Conservation (phyloP, 2,329 filamentous ascomycete genomes). For the Bipolaris bicolor region DNA sequence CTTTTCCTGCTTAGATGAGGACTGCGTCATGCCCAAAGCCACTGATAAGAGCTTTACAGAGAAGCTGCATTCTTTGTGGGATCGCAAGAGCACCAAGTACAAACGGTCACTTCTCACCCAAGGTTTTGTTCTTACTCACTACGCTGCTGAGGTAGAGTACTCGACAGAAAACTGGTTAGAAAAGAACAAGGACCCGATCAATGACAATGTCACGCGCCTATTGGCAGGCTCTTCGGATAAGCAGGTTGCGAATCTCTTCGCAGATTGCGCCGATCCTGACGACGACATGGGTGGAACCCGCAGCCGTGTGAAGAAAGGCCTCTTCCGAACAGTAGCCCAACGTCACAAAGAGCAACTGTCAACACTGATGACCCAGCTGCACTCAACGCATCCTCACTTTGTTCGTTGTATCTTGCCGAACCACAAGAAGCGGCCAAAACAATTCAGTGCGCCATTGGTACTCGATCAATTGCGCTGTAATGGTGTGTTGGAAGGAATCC, state of each 20-base stretch:
- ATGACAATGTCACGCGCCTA: slow-evolving; percentile 93
- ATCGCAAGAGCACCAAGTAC: slow-evolving; percentile 94
- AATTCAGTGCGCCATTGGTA: slow-evolving; percentile 89
- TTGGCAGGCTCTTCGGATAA: slow-evolving; percentile 81
- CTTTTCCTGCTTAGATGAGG: slow-evolving; percentile 96
- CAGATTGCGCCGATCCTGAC: slow-evolving; percentile 82
- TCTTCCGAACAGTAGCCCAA: slow-evolving; percentile 96
- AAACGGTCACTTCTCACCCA: slow-evolving; percentile 84
- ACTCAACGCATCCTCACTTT: slow-evolving; percentile 97
- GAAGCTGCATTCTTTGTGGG: slow-evolving; percentile 95
- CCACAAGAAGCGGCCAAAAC: slow-evolving; percentile 95
- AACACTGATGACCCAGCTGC: slow-evolving; percentile 90
- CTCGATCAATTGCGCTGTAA: slow-evolving; percentile 98
- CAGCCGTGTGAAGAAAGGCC: slow-evolving; percentile 91
- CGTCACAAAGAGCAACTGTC: slow-evolving; percentile 98
- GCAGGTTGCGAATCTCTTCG: slow-evolving; percentile 84
- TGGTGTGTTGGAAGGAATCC: slow-evolving; percentile 97
- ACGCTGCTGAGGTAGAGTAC: slow-evolving; percentile 97
- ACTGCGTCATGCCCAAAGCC: slow-evolving; percentile 98
- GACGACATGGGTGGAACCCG: slow-evolving; percentile 71
- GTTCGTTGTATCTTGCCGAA: slow-evolving; percentile 97
- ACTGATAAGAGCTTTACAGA: slow-evolving; percentile 97
- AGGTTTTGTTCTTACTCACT: slow-evolving; percentile 95
- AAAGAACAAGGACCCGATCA: slow-evolving; percentile 98
- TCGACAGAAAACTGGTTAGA: slow-evolving; percentile 94